phyloP scores from a whole-genome alignment of 345 rosid species.

The Euphorbia lathyris region DNA sequence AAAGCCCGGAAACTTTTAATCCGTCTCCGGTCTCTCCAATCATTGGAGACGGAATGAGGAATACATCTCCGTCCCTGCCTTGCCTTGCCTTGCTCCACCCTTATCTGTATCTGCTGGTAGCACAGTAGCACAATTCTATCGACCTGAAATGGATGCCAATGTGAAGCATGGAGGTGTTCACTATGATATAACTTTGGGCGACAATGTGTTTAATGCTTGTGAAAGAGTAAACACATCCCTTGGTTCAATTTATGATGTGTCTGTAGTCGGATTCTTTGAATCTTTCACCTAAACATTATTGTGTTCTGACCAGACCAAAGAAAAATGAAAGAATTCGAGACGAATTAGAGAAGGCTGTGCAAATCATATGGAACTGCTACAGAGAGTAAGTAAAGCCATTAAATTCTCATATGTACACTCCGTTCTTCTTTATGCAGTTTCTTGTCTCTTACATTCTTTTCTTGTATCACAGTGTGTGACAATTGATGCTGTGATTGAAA shows the following conservation, averaged over 20 bases:
- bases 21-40: too few species aligned
- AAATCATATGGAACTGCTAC: constrained; percentile 86
- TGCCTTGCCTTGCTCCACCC: too few species aligned
- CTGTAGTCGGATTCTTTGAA: neutral
- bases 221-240: too few species aligned
- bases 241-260: neutral
- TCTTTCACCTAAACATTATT: neutral
- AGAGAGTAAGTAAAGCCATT: constrained; percentile 50
- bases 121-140: too few species aligned
- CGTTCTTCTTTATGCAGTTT: neutral
- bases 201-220: too few species aligned
- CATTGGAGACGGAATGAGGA: too few species aligned
- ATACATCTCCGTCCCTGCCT: too few species aligned
- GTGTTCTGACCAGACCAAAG: constrained; percentile 51
- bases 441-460: neutral
- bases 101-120: too few species aligned
- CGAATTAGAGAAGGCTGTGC: constrained; percentile 77
- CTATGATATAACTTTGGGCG: too few species aligned
- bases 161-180: too few species aligned
- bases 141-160: too few species aligned
- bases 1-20: too few species aligned
- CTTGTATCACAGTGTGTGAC: constrained; percentile 98
- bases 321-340: constrained; percentile 58
- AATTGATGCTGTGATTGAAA: constrained; percentile 72
- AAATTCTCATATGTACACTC: constrained; percentile 1